Percentiles rank a stretch among this genome's conserved stretches.
Evolutionary conservation across 495 filamentous ascomycete species (phyloP).

Genomic region (Neurospora intermedia): DNA sequence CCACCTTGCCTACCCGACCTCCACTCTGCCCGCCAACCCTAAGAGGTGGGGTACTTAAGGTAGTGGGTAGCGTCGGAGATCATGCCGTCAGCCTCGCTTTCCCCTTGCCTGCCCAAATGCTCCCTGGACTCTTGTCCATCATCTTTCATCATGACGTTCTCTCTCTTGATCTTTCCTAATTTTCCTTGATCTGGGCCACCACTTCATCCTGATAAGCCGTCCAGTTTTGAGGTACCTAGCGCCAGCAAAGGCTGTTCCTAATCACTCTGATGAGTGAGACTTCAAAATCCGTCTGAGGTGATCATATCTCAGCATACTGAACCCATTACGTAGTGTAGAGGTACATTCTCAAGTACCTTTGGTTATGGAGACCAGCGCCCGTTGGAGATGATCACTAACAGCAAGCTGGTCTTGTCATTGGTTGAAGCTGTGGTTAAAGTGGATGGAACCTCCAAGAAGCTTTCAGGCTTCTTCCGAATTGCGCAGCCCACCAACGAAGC

Average conservation of each 20-base stretch:
- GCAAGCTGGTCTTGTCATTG: neutral
- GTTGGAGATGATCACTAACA: neutral
- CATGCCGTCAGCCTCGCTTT: neutral
- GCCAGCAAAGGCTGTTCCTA: neutral
- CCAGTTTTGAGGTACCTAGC: neutral
- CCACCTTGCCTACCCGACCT: neutral
- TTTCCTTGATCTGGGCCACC: neutral
- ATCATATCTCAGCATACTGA: neutral
- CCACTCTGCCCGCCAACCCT: neutral
- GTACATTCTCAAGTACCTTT: neutral
- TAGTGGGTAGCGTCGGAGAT: neutral
- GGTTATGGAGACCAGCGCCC: neutral
- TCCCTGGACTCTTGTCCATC: neutral
- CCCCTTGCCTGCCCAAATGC: neutral
- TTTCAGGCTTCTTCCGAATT: neutral
- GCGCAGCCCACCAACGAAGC: neutral
- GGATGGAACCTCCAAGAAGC: slow-evolving; percentile 21
- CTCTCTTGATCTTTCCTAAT: neutral
- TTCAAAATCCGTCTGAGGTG: neutral
- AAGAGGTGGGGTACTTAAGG: neutral
- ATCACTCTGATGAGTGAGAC: neutral
- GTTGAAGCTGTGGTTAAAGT: neutral
- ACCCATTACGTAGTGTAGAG: neutral
- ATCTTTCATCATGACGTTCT: neutral
- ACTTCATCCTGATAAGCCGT: neutral